phyloP scores from a whole-genome alignment of 345 rosid genomes.

The Raphanus sativus region DNA sequence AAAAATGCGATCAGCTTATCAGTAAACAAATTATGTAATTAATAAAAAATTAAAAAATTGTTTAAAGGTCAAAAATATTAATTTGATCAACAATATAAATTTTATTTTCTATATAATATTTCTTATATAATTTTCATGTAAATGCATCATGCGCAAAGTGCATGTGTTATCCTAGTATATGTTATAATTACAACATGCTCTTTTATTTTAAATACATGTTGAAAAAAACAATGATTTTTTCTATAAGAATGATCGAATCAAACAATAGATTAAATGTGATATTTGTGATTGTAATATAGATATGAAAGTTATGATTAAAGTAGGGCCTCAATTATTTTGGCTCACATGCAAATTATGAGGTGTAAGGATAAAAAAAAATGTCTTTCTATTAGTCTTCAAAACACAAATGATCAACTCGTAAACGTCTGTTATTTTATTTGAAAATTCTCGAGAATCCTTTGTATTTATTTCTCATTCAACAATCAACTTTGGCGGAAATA shows the following conservation, averaged over 20 bases:
- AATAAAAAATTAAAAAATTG: too few relatives aligned
- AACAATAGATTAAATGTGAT: neutral
- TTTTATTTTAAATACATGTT: slow-evolving; percentile 7
- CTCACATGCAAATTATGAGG: slow-evolving; percentile 42
- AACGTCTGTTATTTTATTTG: slow-evolving; percentile 17
- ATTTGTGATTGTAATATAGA: slow-evolving; percentile 10
- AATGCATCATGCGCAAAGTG: too few relatives aligned
- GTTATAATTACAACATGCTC: slow-evolving; percentile 10
- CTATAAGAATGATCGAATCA: neutral
- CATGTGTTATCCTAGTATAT: neutral
- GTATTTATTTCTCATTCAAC: slow-evolving; percentile 26
- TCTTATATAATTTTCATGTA: too few relatives aligned
- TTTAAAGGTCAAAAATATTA: too few relatives aligned
- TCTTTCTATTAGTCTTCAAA: slow-evolving; percentile 17
- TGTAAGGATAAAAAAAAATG: slow-evolving; percentile 35
- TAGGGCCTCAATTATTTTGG: slow-evolving; percentile 43
- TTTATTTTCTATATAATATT: too few relatives aligned
- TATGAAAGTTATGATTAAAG: slow-evolving; percentile 36
- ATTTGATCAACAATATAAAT: too few relatives aligned
- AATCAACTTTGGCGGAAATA: slow-evolving; percentile 6
- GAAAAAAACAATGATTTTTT: neutral
- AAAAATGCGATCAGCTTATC: too few relatives aligned
- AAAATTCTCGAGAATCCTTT: slow-evolving; percentile 23
- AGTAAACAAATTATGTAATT: too few relatives aligned
- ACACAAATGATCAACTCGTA: slow-evolving; percentile 30